Percentiles rank a stretch among this genome's conserved stretches.
phyloP scores from a whole-genome alignment of 768 basidiomycete genomes.

The Coprinopsis marcescibilis region DNA sequence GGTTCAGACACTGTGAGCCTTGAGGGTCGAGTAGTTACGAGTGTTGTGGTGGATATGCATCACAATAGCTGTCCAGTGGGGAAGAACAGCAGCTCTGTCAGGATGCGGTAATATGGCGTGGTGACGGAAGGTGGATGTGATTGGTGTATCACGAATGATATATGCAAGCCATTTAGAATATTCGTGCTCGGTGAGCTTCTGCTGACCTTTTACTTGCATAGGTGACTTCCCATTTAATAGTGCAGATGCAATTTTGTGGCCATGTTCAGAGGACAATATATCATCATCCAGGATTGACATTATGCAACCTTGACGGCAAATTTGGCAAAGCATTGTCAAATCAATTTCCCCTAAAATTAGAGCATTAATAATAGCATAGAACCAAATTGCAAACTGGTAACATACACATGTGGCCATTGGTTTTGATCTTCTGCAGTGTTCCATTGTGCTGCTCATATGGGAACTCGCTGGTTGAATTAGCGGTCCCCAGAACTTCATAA shows the following conservation, averaged over 20 bases:
- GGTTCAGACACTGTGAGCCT: neutral
- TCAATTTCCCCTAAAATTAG: too few relatives aligned
- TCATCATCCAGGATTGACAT: too few relatives aligned
- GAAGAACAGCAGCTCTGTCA: neutral
- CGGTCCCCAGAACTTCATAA: conserved; percentile 7
- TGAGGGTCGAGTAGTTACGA: neutral
- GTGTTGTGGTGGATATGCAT: neutral
- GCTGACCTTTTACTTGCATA: too few relatives aligned
- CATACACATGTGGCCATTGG: conserved; percentile 4
- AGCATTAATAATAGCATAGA: too few relatives aligned
- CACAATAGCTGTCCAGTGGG: neutral
- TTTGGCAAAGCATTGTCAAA: too few relatives aligned
- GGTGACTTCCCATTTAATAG: too few relatives aligned
- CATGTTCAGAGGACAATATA: too few relatives aligned
- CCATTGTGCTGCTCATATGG: conserved; percentile 5
- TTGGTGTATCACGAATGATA: neutral
- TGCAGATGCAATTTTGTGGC: too few relatives aligned
- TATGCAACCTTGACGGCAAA: too few relatives aligned
- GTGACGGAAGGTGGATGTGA: neutral
- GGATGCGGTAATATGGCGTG: neutral
- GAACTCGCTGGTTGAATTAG: neutral
- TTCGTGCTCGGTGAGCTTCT: too few relatives aligned
- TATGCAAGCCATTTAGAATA: neutral
- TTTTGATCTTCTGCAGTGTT: conserved; percentile 5
- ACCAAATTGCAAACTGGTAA: too few relatives aligned